Conservation (phyloP, 352 stramenopile genomes). For the Pilasporangium apinafurcum region DNA sequence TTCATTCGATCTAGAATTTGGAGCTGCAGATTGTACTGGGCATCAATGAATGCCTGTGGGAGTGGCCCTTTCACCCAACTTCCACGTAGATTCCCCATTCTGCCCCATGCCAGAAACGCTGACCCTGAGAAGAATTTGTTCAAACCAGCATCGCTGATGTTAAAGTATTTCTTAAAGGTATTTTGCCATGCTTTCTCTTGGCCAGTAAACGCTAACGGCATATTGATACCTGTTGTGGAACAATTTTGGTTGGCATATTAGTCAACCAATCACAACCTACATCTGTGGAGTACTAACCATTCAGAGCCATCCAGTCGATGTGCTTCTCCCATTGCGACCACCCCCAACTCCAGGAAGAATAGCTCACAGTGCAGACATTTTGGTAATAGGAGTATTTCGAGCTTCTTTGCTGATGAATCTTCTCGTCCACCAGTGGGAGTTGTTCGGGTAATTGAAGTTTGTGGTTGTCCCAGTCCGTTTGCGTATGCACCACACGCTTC, state of each 20-base stretch:
- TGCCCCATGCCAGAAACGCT: conserved; percentile 85
- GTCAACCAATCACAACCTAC: not conserved
- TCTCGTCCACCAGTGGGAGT: conserved; percentile 31
- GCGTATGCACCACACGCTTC: conserved; percentile 60
- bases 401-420: conserved; percentile 41
- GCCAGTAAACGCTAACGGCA: conserved; percentile 85
- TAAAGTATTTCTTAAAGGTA: conserved; percentile 78
- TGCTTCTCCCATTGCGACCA: conserved; percentile 87
- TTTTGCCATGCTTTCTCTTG: conserved; percentile 88
- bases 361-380: conserved; percentile 91
- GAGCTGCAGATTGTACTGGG: conserved; percentile 68
- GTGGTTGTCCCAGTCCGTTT: conserved; percentile 82
- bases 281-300: conserved; percentile 25
- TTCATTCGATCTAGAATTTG: conserved; percentile 80
- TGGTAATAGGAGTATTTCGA: conserved; percentile 88
- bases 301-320: conserved; percentile 92
- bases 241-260: not conserved
- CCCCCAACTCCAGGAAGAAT: conserved; percentile 86
- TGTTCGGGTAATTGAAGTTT: conserved; percentile 43
- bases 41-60: conserved; percentile 79
- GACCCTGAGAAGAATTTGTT: conserved; percentile 87
- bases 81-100: conserved; percentile 87
- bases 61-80: conserved; percentile 82
- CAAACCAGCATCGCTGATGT: conserved; percentile 66
- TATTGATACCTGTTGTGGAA: conserved; percentile 67